phyloP scores from a whole-genome alignment of 2,329 filamentous ascomycete genomes.

The Pyrenochaeta sp. region DNA sequence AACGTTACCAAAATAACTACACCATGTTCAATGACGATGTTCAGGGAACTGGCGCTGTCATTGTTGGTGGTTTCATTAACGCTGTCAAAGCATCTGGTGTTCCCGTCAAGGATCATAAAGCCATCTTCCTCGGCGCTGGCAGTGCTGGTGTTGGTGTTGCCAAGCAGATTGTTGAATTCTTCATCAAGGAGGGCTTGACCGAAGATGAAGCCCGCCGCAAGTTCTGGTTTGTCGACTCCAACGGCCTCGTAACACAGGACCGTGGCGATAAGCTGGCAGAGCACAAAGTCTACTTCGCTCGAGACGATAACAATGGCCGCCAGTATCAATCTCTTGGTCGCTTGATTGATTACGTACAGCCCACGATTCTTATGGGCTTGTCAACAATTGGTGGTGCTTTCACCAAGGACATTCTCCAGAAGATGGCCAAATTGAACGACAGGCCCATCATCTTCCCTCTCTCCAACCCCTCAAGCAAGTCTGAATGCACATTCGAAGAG shows the following conservation, averaged over 20 bases:
- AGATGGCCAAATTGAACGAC: slow-evolving; percentile 68
- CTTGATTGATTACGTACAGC: slow-evolving; percentile 93
- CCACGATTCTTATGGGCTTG: slow-evolving; percentile 91
- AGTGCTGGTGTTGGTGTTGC: slow-evolving; percentile 97
- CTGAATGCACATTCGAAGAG: slow-evolving; percentile 96
- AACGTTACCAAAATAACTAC: slow-evolving; percentile 86
- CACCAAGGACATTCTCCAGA: slow-evolving; percentile 81
- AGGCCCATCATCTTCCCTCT: slow-evolving; percentile 84
- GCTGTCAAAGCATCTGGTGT: slow-evolving; percentile 85
- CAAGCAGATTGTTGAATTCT: slow-evolving; percentile 97
- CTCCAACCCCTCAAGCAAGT: slow-evolving; percentile 95
- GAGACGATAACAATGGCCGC: slow-evolving; percentile 70
- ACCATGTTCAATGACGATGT: slow-evolving; percentile 99
- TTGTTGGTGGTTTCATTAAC: slow-evolving; percentile 81
- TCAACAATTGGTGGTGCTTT: slow-evolving; percentile 95
- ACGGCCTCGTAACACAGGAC: slow-evolving; percentile 91
- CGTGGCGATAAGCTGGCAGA: slow-evolving; percentile 93
- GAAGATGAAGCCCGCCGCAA: slow-evolving; percentile 87
- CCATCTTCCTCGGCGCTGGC: slow-evolving; percentile 95
- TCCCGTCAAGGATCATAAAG: slow-evolving; percentile 86
- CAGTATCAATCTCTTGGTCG: slow-evolving; percentile 82
- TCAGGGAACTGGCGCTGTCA: slow-evolving; percentile 95
- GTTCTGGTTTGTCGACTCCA: slow-evolving; percentile 98
- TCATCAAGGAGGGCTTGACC: slow-evolving; percentile 87
- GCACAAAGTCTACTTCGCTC: slow-evolving; percentile 77